Percentiles rank a stretch among this genome's conserved stretches.
Conservation (phyloP, 176 grass and related monocot species). For the Triticum dicoccoides region DNA sequence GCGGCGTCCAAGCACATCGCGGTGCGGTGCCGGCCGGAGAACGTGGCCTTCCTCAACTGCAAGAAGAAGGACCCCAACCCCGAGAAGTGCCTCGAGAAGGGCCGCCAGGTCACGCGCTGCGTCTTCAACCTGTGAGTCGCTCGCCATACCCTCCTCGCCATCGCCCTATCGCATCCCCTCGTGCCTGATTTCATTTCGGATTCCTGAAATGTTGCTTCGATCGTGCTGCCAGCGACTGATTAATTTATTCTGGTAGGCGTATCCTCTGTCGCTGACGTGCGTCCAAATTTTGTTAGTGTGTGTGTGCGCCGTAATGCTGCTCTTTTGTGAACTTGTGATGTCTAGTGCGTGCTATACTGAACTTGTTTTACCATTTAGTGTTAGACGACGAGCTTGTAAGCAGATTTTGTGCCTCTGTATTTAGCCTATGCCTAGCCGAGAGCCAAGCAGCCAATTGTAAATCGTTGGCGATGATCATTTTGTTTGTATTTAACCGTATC, state of each 20-base stretch:
- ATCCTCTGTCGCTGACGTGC: background rate
- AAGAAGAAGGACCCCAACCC: constrained; percentile 96
- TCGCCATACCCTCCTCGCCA: background rate
- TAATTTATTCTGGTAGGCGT: background rate
- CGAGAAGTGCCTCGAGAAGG: constrained; percentile 89
- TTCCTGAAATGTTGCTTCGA: constrained; percentile 17
- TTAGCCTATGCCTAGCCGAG: background rate
- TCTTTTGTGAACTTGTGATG: background rate
- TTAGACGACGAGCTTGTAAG: background rate
- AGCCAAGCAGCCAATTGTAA: background rate
- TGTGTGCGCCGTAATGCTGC: background rate
- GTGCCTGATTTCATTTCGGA: background rate
- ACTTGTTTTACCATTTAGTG: background rate
- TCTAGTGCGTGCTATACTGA: constrained; percentile 8
- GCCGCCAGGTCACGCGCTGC: constrained; percentile 73
- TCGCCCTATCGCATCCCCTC: constrained; percentile 1
- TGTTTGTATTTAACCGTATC: background rate
- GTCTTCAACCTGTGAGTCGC: constrained; percentile 71
- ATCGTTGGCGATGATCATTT: background rate
- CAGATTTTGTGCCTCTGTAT: background rate
- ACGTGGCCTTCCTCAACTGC: constrained; percentile 91
- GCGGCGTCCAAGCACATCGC: constrained; percentile 87
- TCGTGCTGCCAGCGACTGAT: background rate
- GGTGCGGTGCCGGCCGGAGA: constrained; percentile 70
- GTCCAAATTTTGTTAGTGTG: background rate